phyloP scores from a whole-genome alignment of 1,284 basidiomycete genomes.

The Cryptococcus neoformans region DNA sequence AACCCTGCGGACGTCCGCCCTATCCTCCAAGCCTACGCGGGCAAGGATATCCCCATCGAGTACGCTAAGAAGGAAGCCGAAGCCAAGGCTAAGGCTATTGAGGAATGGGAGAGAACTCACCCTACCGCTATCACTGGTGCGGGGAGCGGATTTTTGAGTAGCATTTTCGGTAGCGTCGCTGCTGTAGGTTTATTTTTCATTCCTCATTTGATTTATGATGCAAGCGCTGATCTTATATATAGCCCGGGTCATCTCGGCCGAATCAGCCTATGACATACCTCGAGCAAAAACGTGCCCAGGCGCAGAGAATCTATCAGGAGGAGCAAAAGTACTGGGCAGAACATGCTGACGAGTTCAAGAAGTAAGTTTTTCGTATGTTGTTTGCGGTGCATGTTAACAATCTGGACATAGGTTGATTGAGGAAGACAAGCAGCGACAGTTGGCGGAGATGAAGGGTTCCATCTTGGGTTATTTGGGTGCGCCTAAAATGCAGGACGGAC shows the following conservation, averaged over 20 bases:
- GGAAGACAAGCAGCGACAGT: slow-evolving; percentile 72
- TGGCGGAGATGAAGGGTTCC: slow-evolving; percentile 56
- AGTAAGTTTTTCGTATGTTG: slow-evolving; percentile 33
- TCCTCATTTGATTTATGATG: slow-evolving; percentile 16
- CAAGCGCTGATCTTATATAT: not conserved
- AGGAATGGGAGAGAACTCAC: slow-evolving; percentile 73
- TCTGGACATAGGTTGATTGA: slow-evolving; percentile 50
- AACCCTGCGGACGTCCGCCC: slow-evolving; percentile 80
- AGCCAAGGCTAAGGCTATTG: slow-evolving; percentile 69
- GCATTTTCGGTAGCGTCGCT: slow-evolving; percentile 58
- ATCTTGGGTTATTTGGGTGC: slow-evolving; percentile 47
- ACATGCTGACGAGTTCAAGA: slow-evolving; percentile 77
- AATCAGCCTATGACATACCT: slow-evolving; percentile 74
- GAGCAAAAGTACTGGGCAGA: slow-evolving; percentile 84
- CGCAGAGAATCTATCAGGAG: slow-evolving; percentile 76
- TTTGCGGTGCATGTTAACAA: not conserved
- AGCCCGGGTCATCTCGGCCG: slow-evolving; percentile 33
- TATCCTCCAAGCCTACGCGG: slow-evolving; percentile 77
- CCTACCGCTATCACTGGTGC: slow-evolving; percentile 38
- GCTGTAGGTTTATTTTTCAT: slow-evolving; percentile 41
- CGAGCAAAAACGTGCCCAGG: slow-evolving; percentile 83
- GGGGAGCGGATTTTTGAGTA: slow-evolving; percentile 53
- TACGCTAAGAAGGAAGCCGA: slow-evolving; percentile 84
- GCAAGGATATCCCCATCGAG: slow-evolving; percentile 83
- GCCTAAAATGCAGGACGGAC: slow-evolving; percentile 6